Percentiles rank a stretch among this genome's conserved stretches.
Evolutionary conservation across 2,329 filamentous ascomycete genomes (phyloP).

Genomic region (Sporothrix humicola): DNA sequence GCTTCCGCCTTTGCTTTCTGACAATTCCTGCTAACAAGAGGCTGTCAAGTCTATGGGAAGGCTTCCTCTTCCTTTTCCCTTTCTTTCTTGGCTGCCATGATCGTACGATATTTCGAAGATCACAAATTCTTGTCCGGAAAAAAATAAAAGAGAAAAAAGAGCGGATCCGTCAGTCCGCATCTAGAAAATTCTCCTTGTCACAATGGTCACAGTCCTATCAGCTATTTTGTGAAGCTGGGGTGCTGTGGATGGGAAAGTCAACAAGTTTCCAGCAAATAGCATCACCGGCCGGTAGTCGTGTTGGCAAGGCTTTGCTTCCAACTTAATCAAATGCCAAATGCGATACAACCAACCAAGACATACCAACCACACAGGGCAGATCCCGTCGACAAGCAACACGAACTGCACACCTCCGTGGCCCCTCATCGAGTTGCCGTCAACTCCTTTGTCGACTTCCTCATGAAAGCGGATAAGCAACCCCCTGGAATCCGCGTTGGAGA

Average conservation of each 20-base stretch:
- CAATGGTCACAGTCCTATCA: background rate
- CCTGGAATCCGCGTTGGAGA: slow-evolving; percentile 5
- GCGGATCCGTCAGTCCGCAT: slow-evolving; percentile 3
- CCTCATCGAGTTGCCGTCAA: background rate
- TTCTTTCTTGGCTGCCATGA: background rate
- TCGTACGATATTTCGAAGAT: slow-evolving; percentile 13
- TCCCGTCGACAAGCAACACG: background rate
- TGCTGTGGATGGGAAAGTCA: background rate
- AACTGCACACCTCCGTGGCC: background rate
- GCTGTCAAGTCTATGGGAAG: background rate
- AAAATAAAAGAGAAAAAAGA: background rate
- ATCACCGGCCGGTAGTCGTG: background rate
- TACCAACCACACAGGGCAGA: background rate
- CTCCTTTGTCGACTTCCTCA: background rate
- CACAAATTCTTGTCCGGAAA: background rate
- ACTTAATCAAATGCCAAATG: background rate
- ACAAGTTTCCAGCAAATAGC: background rate
- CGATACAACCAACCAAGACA: background rate
- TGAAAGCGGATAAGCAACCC: background rate
- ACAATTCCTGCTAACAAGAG: background rate
- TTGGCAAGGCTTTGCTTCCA: slow-evolving; percentile 1
- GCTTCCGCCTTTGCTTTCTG: background rate
- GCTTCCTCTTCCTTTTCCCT: background rate
- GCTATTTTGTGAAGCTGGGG: background rate
- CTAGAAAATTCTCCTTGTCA: background rate